Conservation (phyloP, 164 flowering plant genomes). For the Annona squamosa region DNA sequence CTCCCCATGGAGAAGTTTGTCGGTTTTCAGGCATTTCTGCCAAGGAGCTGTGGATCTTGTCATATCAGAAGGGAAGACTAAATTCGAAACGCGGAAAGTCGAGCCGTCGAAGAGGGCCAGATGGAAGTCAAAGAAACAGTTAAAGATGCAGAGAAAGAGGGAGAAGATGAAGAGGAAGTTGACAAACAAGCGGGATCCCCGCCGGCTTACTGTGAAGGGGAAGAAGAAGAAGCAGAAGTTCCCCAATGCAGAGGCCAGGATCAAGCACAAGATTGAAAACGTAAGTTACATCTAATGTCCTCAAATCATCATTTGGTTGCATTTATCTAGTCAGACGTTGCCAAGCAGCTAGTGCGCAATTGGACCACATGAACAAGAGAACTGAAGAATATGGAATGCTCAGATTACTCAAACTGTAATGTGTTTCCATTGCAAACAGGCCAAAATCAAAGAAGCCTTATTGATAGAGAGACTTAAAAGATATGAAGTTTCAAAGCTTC, state of each 20-base stretch:
- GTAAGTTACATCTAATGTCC: slow-evolving; percentile 23
- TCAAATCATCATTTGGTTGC: neutral
- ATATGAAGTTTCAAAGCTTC: slow-evolving; percentile 74
- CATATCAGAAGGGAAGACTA: slow-evolving; percentile 61
- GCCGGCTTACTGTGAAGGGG: slow-evolving; percentile 54
- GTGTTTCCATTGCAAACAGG: slow-evolving; percentile 34
- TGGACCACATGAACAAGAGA: no score
- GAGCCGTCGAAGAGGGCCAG: slow-evolving; percentile 77
- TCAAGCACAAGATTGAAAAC: slow-evolving; percentile 67
- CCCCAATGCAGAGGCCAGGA: slow-evolving; percentile 61
- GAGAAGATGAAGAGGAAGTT: slow-evolving; percentile 65
- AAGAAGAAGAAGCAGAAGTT: slow-evolving; percentile 61
- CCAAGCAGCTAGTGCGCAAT: neutral
- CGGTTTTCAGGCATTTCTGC: slow-evolving; percentile 30
- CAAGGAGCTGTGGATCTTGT: slow-evolving; percentile 47
- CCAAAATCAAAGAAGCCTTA: slow-evolving; percentile 73
- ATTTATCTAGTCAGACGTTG: neutral
- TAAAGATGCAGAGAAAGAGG: slow-evolving; percentile 62
- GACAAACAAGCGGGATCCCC: slow-evolving; percentile 76
- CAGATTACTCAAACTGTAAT: neutral
- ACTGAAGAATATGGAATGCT: neutral
- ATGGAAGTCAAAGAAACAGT: slow-evolving; percentile 65
- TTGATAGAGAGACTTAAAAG: slow-evolving; percentile 67
- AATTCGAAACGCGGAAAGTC: slow-evolving; percentile 57
- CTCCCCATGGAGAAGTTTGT: slow-evolving; percentile 18